These are phyloP conservation scores for Hypoxylon sp. DNA, from an alignment of 2,329 filamentous ascomycete genomes.

Conservation along the genomic window DNA sequence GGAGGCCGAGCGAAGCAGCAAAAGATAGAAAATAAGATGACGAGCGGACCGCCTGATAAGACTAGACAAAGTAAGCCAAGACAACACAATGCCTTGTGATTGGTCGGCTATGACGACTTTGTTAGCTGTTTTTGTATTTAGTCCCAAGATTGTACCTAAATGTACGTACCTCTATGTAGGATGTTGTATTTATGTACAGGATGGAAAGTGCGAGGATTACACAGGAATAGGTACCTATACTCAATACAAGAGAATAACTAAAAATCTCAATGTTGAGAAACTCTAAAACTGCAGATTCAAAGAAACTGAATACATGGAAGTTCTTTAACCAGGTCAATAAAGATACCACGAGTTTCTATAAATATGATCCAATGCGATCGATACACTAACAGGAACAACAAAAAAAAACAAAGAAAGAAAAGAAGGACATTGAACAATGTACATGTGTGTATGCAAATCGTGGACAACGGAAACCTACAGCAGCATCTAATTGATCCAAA, in stretches of 20 bases:
- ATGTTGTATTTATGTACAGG: constrained; percentile 9
- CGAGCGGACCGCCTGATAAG: constrained; percentile 48
- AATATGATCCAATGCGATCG: constrained; percentile 6
- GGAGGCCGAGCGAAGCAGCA: constrained; percentile 29
- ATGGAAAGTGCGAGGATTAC: neutral
- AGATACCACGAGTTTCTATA: constrained; percentile 15
- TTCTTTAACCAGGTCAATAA: neutral
- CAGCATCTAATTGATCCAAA: constrained; percentile 18
- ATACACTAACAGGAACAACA: constrained; percentile 2
- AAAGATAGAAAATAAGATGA: constrained; percentile 46
- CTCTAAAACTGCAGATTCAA: neutral
- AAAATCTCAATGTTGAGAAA: neutral
- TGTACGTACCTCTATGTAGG: neutral
- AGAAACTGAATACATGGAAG: neutral
- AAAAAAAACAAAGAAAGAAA: constrained; percentile 20
- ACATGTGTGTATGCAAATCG: constrained; percentile 13
- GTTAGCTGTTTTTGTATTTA: constrained; percentile 34
- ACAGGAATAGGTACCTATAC: neutral
- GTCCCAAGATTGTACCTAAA: neutral
- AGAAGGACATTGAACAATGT: constrained; percentile 23
- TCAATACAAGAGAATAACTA: neutral
- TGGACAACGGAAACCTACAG: constrained; percentile 33
- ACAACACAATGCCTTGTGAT: constrained; percentile 28
- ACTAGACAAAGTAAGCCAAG: constrained; percentile 40
- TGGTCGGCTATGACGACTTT: constrained; percentile 38